These are phyloP conservation scores for Terfezia boudieri DNA, from an alignment of 495 filamentous ascomycete species.

Conservation along the genomic window DNA sequence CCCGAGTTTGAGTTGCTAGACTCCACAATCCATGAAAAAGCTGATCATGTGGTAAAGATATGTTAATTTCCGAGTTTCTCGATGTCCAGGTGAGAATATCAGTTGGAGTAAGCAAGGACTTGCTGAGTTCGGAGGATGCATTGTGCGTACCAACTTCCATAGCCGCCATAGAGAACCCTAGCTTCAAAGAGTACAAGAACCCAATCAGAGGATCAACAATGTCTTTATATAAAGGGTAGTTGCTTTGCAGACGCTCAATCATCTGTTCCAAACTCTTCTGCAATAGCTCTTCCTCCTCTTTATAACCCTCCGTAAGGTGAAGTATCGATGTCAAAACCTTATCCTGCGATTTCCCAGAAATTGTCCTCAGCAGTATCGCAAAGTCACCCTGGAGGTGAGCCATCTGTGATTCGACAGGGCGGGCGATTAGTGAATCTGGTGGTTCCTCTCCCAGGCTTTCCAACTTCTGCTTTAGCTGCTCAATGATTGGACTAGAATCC, in stretches of 20 bases:
- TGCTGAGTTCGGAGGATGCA: background rate
- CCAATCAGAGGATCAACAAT: constrained; percentile 55
- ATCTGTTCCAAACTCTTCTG: constrained; percentile 51
- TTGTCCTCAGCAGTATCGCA: constrained; percentile 42
- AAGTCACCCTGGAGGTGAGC: constrained; percentile 62
- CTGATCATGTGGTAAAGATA: background rate
- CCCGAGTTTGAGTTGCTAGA: constrained; percentile 4
- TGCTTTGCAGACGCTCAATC: constrained; percentile 34
- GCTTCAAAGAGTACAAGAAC: constrained; percentile 57
- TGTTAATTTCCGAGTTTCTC: background rate
- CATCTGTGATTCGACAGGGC: constrained; percentile 45
- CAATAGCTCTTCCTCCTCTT: constrained; percentile 32
- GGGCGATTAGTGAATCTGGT: constrained; percentile 33
- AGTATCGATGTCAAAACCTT: constrained; percentile 7
- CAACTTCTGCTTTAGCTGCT: constrained; percentile 37
- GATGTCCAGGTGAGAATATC: constrained; percentile 24
- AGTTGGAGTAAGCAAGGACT: background rate
- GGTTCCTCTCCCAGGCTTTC: constrained; percentile 38
- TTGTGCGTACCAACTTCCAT: constrained; percentile 13
- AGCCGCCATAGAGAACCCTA: constrained; percentile 44
- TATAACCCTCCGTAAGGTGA: constrained; percentile 4
- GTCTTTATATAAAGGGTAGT: constrained; percentile 63
- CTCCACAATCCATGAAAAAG: constrained; percentile 5
- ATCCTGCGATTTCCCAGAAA: constrained; percentile 34
- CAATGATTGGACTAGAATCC: constrained; percentile 34